Conservation (phyloP, 495 filamentous ascomycete species). For the Cetradonia linearis region DNA sequence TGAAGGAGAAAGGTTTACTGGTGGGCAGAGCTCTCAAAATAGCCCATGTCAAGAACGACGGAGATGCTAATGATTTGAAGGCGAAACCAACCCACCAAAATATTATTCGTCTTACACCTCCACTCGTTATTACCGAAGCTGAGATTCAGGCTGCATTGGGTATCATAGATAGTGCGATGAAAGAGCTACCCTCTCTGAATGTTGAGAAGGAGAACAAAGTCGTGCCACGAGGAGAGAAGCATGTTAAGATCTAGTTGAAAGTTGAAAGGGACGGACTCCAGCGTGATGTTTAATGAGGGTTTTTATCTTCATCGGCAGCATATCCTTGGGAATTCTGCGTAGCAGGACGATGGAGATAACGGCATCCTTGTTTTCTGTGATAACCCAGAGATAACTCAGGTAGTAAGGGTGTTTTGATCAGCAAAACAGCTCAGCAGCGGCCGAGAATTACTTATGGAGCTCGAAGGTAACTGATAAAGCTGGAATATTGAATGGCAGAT, state of each 20-base stretch:
- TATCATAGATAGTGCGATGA: slow-evolving; percentile 41
- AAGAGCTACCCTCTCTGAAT: slow-evolving; percentile 41
- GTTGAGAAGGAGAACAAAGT: slow-evolving; percentile 38
- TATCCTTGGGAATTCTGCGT: too few species aligned
- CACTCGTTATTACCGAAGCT: slow-evolving; percentile 47
- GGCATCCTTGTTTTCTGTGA: not conserved
- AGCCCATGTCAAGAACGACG: slow-evolving; percentile 28
- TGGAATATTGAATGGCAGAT: not conserved
- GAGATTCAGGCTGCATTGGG: slow-evolving; percentile 40
- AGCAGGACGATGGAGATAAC: not conserved
- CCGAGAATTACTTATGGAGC: too few species aligned
- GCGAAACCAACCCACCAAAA: slow-evolving; percentile 98
- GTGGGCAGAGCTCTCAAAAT: slow-evolving; percentile 49
- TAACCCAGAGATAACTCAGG: too few species aligned
- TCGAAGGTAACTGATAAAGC: too few species aligned
- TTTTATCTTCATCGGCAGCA: too few species aligned
- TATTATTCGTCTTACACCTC: slow-evolving; percentile 61
- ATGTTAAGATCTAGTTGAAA: slow-evolving; percentile 42
- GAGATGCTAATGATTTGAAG: slow-evolving; percentile 40
- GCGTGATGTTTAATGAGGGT: not conserved
- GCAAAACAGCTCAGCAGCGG: too few species aligned
- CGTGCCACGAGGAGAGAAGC: slow-evolving; percentile 41
- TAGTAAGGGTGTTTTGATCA: too few species aligned
- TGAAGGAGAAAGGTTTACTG: slow-evolving; percentile 92
- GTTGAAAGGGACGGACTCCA: slow-evolving; percentile 30